Evolutionary conservation across 495 filamentous ascomycete genomes (phyloP).

Genomic region (Podospora bellae-mahoneyi): DNA sequence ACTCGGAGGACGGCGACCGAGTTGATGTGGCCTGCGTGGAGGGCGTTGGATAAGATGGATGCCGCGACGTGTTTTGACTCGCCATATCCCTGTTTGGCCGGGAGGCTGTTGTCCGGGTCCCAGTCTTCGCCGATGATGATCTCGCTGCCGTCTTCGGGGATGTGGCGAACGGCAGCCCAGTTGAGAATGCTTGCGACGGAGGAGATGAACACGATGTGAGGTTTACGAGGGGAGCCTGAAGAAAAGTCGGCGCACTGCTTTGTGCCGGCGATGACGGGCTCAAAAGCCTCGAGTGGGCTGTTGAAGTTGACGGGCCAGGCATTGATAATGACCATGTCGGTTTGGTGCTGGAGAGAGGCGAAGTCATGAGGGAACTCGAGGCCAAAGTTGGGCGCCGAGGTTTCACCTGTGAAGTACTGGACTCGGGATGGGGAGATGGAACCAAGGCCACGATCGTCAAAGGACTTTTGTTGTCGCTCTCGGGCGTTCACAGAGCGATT

Average conservation of each 20-base stretch:
- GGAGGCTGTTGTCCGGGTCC: slow-evolving; percentile 14
- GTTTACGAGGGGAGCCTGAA: background rate
- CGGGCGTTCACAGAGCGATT: background rate
- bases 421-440: background rate
- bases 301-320: slow-evolving; percentile 19
- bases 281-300: slow-evolving; percentile 9
- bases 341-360: background rate
- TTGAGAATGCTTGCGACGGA: slow-evolving; percentile 10
- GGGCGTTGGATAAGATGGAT: slow-evolving; percentile 5
- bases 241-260: slow-evolving; percentile 14
- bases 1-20: slow-evolving; percentile 2
- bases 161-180: slow-evolving; percentile 4
- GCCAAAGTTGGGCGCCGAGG: background rate
- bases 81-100: slow-evolving; percentile 9
- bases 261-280: slow-evolving; percentile 6
- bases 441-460: background rate
- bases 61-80: slow-evolving; percentile 16
- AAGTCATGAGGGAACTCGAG: background rate
- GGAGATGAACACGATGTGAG: slow-evolving; percentile 13
- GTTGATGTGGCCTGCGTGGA: background rate
- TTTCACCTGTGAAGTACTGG: slow-evolving; percentile 2
- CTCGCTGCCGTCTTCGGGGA: background rate
- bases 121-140: slow-evolving; percentile 5
- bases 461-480: background rate
- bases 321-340: slow-evolving; percentile 7